These are phyloP conservation scores for Claviceps arundinis DNA, from an alignment of 2,329 filamentous ascomycete genomes.

Conservation along the genomic window DNA sequence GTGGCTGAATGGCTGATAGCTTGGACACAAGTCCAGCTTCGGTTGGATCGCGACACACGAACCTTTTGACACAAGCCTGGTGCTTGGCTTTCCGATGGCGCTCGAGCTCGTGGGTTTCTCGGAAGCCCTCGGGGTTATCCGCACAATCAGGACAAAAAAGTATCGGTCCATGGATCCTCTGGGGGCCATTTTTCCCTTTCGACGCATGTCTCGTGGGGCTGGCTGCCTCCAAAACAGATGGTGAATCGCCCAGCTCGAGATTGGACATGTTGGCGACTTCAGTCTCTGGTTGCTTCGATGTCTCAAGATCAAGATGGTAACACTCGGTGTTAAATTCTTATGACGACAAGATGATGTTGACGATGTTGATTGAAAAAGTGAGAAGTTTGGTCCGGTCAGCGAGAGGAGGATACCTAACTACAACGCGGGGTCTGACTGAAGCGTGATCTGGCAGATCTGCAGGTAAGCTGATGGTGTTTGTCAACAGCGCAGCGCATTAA, in stretches of 20 bases:
- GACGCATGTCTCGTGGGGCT: slow-evolving; percentile 17
- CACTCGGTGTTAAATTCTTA: slow-evolving; percentile 28
- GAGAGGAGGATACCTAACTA: neutral
- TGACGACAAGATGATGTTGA: slow-evolving; percentile 29
- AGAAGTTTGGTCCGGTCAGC: slow-evolving; percentile 28
- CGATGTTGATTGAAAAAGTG: slow-evolving; percentile 29
- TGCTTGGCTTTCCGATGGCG: slow-evolving; percentile 58
- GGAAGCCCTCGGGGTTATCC: slow-evolving; percentile 64
- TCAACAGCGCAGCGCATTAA: too few species aligned
- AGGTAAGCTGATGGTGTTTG: too few species aligned
- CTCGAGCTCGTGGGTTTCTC: slow-evolving; percentile 71
- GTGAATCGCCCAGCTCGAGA: slow-evolving; percentile 27
- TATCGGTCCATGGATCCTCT: slow-evolving; percentile 44
- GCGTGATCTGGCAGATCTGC: too few species aligned
- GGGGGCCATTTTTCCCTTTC: slow-evolving; percentile 32
- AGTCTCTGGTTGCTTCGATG: slow-evolving; percentile 29
- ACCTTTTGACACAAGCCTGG: slow-evolving; percentile 39
- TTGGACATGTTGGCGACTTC: slow-evolving; percentile 25
- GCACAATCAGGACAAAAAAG: slow-evolving; percentile 58
- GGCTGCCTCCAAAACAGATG: slow-evolving; percentile 3
- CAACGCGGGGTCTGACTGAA: slow-evolving; percentile 5
- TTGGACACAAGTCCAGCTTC: slow-evolving; percentile 23
- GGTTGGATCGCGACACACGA: slow-evolving; percentile 42
- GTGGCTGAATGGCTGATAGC: slow-evolving; percentile 45
- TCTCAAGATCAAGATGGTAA: slow-evolving; percentile 34